phyloP scores from a whole-genome alignment of 305 asterid genomes.

The Solanum aculeatissimum region DNA sequence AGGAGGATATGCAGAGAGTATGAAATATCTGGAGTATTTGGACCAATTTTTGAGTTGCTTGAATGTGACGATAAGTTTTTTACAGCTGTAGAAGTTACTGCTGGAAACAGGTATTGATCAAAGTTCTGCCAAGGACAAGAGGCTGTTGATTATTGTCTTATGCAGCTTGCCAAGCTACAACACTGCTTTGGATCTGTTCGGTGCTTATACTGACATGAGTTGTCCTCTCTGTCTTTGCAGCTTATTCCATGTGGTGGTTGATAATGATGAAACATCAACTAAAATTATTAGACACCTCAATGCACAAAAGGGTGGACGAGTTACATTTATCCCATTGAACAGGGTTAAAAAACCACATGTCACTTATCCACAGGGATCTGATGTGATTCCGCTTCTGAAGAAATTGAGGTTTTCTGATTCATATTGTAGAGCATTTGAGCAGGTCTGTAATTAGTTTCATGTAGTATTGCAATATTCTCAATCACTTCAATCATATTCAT shows the following conservation, averaged over 20 bases:
- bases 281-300: slow-evolving; percentile 84
- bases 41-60: slow-evolving; percentile 85
- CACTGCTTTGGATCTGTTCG: not conserved
- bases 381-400: slow-evolving; percentile 82
- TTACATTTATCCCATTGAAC: slow-evolving; percentile 94
- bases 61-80: slow-evolving; percentile 88
- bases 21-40: slow-evolving; percentile 64
- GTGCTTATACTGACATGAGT: not conserved
- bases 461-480: not conserved
- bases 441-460: slow-evolving; percentile 39
- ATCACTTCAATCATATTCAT: not conserved
- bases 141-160: not conserved
- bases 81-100: slow-evolving; percentile 99
- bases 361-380: slow-evolving; percentile 70
- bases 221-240: slow-evolving; percentile 31
- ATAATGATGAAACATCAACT: slow-evolving; percentile 85
- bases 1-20: slow-evolving; percentile 53
- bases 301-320: slow-evolving; percentile 96
- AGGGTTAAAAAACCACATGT: slow-evolving; percentile 79
- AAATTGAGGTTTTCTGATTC: slow-evolving; percentile 47
- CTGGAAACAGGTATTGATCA: slow-evolving; percentile 74
- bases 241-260: slow-evolving; percentile 93
- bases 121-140: not conserved
- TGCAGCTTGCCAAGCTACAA: not conserved
- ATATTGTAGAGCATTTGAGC: slow-evolving; percentile 67